Conservation (phyloP, 2,329 filamentous ascomycete genomes). For the Colletotrichum chrysophilum region DNA sequence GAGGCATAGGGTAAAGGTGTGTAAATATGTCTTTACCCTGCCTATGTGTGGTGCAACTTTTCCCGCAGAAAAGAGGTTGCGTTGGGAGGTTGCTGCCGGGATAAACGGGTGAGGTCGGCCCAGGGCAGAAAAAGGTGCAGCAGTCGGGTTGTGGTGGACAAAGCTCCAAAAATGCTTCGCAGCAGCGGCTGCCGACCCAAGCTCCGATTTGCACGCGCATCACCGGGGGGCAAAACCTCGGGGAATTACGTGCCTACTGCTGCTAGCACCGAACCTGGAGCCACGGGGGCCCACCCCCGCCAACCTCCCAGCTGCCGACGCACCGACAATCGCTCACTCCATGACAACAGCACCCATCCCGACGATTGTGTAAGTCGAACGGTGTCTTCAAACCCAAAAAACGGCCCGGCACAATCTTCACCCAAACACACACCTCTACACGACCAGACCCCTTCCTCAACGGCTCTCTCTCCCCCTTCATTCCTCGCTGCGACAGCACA, state of each 20-base stretch:
- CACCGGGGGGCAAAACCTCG: conserved; percentile 14
- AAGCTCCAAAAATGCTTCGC: conserved; percentile 12
- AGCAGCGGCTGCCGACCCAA: neutral
- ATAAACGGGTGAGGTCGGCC: neutral
- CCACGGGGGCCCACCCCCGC: neutral
- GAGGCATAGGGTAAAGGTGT: neutral
- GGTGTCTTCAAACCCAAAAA: neutral
- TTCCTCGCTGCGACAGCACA: neutral
- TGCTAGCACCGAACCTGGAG: neutral
- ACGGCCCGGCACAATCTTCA: neutral
- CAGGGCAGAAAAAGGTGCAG: neutral
- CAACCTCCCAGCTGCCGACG: neutral
- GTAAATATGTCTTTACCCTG: neutral
- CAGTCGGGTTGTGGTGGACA: neutral
- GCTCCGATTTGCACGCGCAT: neutral
- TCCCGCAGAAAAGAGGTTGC: neutral
- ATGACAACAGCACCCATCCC: neutral
- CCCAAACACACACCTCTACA: neutral
- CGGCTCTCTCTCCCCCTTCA: neutral
- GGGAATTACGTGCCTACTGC: neutral
- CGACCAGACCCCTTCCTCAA: neutral
- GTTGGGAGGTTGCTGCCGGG: neutral
- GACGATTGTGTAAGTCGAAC: neutral
- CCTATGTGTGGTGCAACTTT: neutral
- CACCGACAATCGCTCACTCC: neutral